A percentile compares a stretch with the other conserved stretches of the same genome.
Evolutionary conservation across 305 asterid genomes (phyloP).

Genomic region (Ilex paraguariensis): DNA sequence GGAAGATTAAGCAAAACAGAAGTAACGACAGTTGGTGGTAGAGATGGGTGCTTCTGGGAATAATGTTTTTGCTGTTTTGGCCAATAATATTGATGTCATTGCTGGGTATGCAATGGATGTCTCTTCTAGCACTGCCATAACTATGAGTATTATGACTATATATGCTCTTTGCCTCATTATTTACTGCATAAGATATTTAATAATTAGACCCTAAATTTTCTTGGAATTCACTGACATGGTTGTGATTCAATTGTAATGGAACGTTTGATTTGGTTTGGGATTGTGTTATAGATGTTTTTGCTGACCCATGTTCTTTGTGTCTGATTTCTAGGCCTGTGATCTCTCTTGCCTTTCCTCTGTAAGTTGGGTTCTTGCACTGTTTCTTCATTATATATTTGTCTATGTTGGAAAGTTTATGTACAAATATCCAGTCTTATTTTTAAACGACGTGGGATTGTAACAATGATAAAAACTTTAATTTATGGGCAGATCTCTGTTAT

Average conservation of each 20-base stretch:
- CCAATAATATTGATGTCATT: constrained; percentile 80
- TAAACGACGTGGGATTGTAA: too few species aligned
- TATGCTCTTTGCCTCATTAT: background rate
- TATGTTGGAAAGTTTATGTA: too few species aligned
- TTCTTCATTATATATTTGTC: background rate
- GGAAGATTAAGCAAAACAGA: background rate
- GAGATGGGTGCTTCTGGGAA: constrained; percentile 60
- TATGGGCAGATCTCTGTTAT: too few species aligned
- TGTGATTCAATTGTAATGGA: too few species aligned
- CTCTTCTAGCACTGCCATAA: background rate
- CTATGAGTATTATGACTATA: background rate
- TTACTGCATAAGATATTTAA: background rate
- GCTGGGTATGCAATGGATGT: constrained; percentile 57
- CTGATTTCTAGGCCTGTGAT: constrained; percentile 65
- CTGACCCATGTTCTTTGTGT: background rate
- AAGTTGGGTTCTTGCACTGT: constrained; percentile 25
- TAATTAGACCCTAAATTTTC: too few species aligned
- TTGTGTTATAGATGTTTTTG: background rate
- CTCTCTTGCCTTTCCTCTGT: constrained; percentile 86
- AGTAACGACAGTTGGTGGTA: background rate
- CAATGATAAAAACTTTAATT: too few species aligned
- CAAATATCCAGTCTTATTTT: too few species aligned
- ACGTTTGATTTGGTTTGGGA: background rate
- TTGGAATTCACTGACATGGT: too few species aligned
- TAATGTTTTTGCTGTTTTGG: constrained; percentile 59